Base-by-base conservation (phyloP, 768 basidiomycete genomes). In the Kwoniella pini region DNA sequence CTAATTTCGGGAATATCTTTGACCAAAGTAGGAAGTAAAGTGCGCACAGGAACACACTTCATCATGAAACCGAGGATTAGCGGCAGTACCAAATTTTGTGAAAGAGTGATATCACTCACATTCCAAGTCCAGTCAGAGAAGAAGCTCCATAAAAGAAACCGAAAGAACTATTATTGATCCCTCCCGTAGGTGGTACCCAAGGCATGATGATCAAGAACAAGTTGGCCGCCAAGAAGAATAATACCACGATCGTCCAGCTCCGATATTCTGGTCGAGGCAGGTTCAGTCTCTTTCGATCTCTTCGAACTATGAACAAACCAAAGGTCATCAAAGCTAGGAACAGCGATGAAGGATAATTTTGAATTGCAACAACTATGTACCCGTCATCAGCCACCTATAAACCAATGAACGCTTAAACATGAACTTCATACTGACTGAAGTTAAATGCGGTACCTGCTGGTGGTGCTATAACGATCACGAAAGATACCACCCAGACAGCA, bases 381-480 rank as follows among this genome's bases (percentile, higher is more conserved):
- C 13, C 2, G 22, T 17, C 38, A 27, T 39, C 38, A 52, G 46
- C 27, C 46, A 49, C 9, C 15, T 11, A 30, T 26, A 49, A 7
- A 22, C 9, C 5, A 11, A 4, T 43, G 42, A 12, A 43, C 6
- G 19, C 26, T 26, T 2, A 12, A 7, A 3, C 3, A 50, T 36
- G 40, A 9, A 17, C 9, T 30, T 0, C 2, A 13, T 21, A 55
- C 68, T 62, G 27, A 70, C 68, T 63, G 76, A 90, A 88, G 28
- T 85, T 81, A 69, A 88, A 90, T 0, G 87, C 87, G 65, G 90
- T 88, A 2, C 89, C 88, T 0, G 87, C 82, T 0, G 88, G 89
- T 0, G 86, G 81, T 0, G 81, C 80, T 5, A 85, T 66, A 46
- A 87, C 79, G 57, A 87, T 80, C 11, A 82, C 64, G 21, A 83